phyloP scores from a whole-genome alignment of 2,329 filamentous ascomycete species.

The Sarocladium kiliense region DNA sequence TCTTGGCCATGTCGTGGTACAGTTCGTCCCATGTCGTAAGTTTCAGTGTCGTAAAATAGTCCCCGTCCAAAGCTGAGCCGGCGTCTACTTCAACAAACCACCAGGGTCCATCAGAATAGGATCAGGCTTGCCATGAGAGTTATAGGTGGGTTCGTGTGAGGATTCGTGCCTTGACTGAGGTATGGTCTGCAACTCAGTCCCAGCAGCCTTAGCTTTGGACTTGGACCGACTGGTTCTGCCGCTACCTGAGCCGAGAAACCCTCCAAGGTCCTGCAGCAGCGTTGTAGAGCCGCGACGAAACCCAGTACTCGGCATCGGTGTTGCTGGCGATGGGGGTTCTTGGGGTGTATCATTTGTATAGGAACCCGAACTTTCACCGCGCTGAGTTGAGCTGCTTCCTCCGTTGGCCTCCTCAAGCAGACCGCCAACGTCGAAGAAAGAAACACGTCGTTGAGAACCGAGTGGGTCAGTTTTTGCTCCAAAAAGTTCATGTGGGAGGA shows the following conservation, averaged over 20 bases:
- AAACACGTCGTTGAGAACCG: slow-evolving; percentile 42
- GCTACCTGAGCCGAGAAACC: slow-evolving; percentile 41
- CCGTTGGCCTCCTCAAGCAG: slow-evolving; percentile 50
- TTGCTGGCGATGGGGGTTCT: slow-evolving; percentile 33
- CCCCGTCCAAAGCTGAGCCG: slow-evolving; percentile 3
- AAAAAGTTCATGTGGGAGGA: slow-evolving; percentile 31
- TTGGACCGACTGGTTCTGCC: slow-evolving; percentile 21
- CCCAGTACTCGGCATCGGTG: slow-evolving; percentile 39
- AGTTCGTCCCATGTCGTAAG: background rate
- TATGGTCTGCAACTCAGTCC: slow-evolving; percentile 42
- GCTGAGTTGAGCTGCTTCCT: slow-evolving; percentile 25
- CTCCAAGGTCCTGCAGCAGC: slow-evolving; percentile 54
- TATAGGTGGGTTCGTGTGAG: slow-evolving; percentile 25
- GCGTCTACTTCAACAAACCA: slow-evolving; percentile 29
- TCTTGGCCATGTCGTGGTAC: background rate
- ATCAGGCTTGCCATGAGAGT: slow-evolving; percentile 23
- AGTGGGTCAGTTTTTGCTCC: slow-evolving; percentile 19
- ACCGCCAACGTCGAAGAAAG: slow-evolving; percentile 82
- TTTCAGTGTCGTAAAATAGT: slow-evolving; percentile 12
- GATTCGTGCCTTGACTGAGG: slow-evolving; percentile 34
- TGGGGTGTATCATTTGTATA: slow-evolving; percentile 1
- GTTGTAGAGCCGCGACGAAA: slow-evolving; percentile 50
- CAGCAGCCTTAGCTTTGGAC: slow-evolving; percentile 24
- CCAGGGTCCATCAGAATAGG: slow-evolving; percentile 33
- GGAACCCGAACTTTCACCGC: slow-evolving; percentile 31